Percentiles rank a stretch among this genome's conserved stretches.
Evolutionary conservation across 805 yeast genomes (phyloP).

Genomic region (Diddensiella caesifluorescens): DNA sequence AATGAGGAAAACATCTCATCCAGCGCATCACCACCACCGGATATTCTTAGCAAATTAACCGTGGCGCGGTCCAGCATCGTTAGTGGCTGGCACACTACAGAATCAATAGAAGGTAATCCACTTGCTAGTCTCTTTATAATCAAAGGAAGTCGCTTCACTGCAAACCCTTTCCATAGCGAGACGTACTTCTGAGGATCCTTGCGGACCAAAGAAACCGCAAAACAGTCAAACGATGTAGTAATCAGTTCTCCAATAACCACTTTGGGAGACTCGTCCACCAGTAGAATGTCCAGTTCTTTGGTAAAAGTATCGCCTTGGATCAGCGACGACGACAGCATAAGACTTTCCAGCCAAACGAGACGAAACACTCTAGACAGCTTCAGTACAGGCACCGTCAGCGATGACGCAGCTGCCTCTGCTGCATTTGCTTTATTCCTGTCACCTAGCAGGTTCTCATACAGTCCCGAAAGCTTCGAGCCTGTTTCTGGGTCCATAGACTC

Average conservation of each 20-base stretch:
- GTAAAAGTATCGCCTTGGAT: slow-evolving; percentile 18
- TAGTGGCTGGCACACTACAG: slow-evolving; percentile 29
- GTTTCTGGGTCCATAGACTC: background rate
- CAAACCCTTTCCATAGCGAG: slow-evolving; percentile 42
- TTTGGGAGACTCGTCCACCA: slow-evolving; percentile 13
- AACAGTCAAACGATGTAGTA: slow-evolving; percentile 42
- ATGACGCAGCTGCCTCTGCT: background rate
- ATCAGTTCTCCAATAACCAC: slow-evolving; percentile 23
- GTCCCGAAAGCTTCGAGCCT: background rate
- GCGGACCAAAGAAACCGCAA: slow-evolving; percentile 36
- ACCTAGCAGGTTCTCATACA: background rate
- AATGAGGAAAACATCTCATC: slow-evolving; percentile 51
- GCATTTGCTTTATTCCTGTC: background rate
- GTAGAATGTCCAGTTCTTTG: slow-evolving; percentile 13
- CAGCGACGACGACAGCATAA: slow-evolving; percentile 16
- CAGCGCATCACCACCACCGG: slow-evolving; percentile 34
- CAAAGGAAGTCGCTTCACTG: slow-evolving; percentile 44
- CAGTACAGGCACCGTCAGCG: background rate
- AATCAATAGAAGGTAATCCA: slow-evolving; percentile 21
- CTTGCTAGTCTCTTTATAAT: slow-evolving; percentile 35
- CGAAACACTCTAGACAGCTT: slow-evolving; percentile 20
- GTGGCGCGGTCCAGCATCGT: slow-evolving; percentile 34
- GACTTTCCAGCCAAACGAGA: slow-evolving; percentile 23
- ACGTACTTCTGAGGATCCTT: slow-evolving; percentile 33
- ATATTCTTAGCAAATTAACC: slow-evolving; percentile 34